Evolutionary conservation across 1,284 basidiomycete species (phyloP).

Genomic region (Cutaneotrichosporon daszewskae): DNA sequence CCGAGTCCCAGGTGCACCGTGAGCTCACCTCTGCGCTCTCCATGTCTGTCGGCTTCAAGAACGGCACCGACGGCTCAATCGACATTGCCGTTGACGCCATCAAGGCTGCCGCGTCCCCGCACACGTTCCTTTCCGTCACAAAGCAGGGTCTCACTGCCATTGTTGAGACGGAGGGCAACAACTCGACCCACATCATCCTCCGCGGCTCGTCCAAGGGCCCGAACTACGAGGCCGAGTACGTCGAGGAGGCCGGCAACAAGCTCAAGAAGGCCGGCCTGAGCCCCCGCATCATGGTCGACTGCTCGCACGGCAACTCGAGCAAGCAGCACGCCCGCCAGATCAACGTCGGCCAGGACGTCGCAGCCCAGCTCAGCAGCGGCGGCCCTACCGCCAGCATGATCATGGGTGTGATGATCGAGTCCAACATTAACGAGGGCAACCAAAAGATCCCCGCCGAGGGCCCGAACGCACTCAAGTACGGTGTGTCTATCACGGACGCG

Average conservation of each 20-base stretch:
- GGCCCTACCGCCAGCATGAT: constrained; percentile 67
- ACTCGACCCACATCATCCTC: constrained; percentile 64
- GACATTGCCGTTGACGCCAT: constrained; percentile 87
- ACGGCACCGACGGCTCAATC: constrained; percentile 56
- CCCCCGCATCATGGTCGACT: constrained; percentile 87
- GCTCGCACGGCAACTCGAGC: constrained; percentile 68
- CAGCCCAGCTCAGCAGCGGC: constrained; percentile 61
- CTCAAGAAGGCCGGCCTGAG: constrained; percentile 72
- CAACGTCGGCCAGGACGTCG: constrained; percentile 52
- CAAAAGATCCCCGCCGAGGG: constrained; percentile 79
- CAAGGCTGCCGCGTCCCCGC: constrained; percentile 73
- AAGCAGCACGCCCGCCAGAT: constrained; percentile 59
- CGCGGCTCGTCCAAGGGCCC: constrained; percentile 80
- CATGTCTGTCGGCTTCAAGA: constrained; percentile 75
- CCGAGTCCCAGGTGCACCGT: constrained; percentile 86
- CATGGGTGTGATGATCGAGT: constrained; percentile 97
- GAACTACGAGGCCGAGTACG: constrained; percentile 73
- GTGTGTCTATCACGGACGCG: constrained; percentile 58
- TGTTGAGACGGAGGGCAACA: constrained; percentile 67
- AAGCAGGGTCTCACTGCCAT: constrained; percentile 88
- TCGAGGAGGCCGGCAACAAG: constrained; percentile 69
- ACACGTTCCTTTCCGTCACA: constrained; percentile 88
- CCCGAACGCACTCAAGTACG: constrained; percentile 72
- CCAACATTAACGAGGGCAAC: constrained; percentile 72
- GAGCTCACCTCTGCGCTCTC: constrained; percentile 85